A percentile compares a stretch with the other conserved stretches of the same genome.
Evolutionary conservation across 164 flowering plant genomes (phyloP).

Genomic region (Pachysandra terminalis): DNA sequence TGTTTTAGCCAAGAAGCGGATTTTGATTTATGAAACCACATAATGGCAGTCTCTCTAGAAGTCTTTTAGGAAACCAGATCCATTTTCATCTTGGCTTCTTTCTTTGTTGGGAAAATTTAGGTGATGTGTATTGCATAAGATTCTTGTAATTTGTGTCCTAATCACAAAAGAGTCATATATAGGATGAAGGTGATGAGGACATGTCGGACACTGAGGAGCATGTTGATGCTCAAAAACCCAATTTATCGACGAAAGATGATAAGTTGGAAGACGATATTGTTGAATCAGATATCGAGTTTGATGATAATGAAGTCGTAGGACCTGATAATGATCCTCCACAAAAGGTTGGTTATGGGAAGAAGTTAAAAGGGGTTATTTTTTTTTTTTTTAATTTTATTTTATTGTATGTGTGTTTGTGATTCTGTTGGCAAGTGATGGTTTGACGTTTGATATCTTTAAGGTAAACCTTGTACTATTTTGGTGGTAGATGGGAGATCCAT

Average conservation of each 20-base stretch:
- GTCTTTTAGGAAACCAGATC: neutral
- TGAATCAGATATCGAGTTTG: slow-evolving; percentile 87
- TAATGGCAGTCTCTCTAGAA: neutral
- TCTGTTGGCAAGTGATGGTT: neutral
- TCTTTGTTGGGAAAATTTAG: neutral
- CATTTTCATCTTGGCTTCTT: no score
- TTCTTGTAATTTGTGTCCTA: neutral
- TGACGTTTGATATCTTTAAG: neutral
- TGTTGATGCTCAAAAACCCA: slow-evolving; percentile 2
- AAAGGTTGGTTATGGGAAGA: slow-evolving; percentile 42
- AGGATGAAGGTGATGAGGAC: slow-evolving; percentile 56
- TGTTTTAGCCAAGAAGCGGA: no score
- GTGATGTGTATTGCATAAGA: neutral
- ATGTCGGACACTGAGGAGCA: slow-evolving; percentile 22
- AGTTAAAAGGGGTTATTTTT: neutral
- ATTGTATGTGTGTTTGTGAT: no score
- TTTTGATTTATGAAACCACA: neutral
- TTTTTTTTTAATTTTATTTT: no score
- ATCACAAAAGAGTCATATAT: slow-evolving; percentile 32
- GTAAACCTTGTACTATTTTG: slow-evolving; percentile 1
- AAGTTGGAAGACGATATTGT: slow-evolving; percentile 60
- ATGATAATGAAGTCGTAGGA: slow-evolving; percentile 60
- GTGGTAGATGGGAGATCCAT: slow-evolving; percentile 79
- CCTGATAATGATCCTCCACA: slow-evolving; percentile 90
- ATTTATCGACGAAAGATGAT: slow-evolving; percentile 19